These are phyloP conservation scores for Colletotrichum truncatum DNA, from an alignment of 2,329 filamentous ascomycete genomes.

Conservation along the genomic window DNA sequence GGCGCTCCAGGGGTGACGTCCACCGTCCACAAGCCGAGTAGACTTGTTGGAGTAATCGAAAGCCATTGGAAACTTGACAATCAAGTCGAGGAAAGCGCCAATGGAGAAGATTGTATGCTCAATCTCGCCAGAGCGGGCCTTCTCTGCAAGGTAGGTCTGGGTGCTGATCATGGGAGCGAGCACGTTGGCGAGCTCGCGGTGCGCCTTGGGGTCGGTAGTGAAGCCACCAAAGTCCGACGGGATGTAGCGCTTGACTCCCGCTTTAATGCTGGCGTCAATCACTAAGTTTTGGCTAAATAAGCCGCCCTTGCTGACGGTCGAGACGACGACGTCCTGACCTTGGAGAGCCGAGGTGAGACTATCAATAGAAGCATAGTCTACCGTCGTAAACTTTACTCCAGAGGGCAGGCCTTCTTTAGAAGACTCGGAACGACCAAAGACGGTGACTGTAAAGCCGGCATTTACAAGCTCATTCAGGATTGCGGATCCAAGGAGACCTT, in stretches of 20 bases:
- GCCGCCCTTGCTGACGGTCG: constrained; percentile 49
- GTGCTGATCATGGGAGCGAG: constrained; percentile 59
- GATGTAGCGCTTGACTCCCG: constrained; percentile 69
- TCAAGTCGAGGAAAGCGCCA: constrained; percentile 69
- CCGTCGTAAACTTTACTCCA: neutral
- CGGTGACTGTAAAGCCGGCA: constrained; percentile 58
- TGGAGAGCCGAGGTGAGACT: constrained; percentile 56
- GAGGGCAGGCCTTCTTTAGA: constrained; percentile 1
- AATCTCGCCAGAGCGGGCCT: constrained; percentile 50
- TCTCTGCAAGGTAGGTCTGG: constrained; percentile 49
- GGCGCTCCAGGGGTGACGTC: constrained; percentile 53
- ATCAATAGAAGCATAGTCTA: constrained; percentile 32
- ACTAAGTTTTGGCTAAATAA: constrained; percentile 54
- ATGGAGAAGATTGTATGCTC: constrained; percentile 65
- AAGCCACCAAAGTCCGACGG: constrained; percentile 64
- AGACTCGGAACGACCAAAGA: constrained; percentile 57
- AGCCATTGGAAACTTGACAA: constrained; percentile 36
- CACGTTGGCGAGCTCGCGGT: constrained; percentile 52
- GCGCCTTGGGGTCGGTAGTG: constrained; percentile 28
- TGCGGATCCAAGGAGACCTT: constrained; percentile 49
- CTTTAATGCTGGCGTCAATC: constrained; percentile 66
- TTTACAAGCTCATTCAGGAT: constrained; percentile 47
- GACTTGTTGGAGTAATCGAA: constrained; percentile 20
- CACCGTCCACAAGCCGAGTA: constrained; percentile 58
- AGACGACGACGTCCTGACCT: constrained; percentile 68